Conservation (phyloP, 495 filamentous ascomycete species). For the Penicillium parvum region DNA sequence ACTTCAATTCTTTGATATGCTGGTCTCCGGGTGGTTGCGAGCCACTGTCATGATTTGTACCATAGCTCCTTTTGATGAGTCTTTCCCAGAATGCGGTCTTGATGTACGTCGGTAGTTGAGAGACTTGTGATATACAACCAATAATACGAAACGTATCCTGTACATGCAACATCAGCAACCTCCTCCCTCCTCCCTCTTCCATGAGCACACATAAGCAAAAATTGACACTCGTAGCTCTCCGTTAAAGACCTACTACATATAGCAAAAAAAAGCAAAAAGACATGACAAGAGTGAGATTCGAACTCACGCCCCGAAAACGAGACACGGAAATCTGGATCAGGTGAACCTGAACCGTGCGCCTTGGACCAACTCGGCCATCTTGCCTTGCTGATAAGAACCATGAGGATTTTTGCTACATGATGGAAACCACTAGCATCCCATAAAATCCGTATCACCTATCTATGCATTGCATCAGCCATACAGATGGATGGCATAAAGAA, state of each 20-base stretch:
- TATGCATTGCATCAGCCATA: too few relatives aligned
- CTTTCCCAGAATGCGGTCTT: too few relatives aligned
- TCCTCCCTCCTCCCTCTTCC: too few relatives aligned
- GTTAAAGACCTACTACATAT: too few relatives aligned
- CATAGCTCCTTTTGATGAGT: background rate
- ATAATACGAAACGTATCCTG: background rate
- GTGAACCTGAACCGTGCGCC: constrained; percentile 34
- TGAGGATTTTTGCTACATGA: background rate
- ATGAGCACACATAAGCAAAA: too few relatives aligned
- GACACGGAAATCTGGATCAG: constrained; percentile 26
- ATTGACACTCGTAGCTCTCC: too few relatives aligned
- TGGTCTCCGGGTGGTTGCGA: too few relatives aligned
- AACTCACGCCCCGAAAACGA: constrained; percentile 32
- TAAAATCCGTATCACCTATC: too few relatives aligned
- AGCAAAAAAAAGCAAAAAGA: constrained; percentile 9
- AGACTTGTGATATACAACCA: background rate
- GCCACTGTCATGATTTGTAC: background rate
- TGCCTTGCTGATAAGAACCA: constrained; percentile 11
- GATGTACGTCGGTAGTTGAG: too few relatives aligned
- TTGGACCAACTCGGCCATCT: constrained; percentile 39
- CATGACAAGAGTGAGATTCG: constrained; percentile 38
- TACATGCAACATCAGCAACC: too few relatives aligned
- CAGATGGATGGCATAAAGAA: background rate
- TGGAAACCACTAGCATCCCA: background rate
- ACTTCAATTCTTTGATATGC: too few relatives aligned